phyloP scores from a whole-genome alignment of 768 basidiomycete genomes.

The Kwoniella botswanensis region DNA sequence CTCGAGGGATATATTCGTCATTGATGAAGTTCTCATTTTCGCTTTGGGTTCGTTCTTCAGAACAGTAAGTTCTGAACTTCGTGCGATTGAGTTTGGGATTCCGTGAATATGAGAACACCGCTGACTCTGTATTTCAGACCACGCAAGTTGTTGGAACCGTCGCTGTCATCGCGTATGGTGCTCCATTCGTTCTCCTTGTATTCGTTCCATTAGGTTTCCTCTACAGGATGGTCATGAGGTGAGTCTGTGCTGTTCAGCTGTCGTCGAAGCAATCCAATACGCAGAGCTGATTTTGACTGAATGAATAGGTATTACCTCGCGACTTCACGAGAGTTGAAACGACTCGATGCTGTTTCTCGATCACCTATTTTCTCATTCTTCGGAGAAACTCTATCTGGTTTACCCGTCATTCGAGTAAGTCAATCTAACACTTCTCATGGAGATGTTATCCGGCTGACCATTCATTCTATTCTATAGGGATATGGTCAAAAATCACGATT shows the following conservation, averaged over 20 bases:
- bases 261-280: not conserved
- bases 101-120: not conserved
- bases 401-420: slow-evolving; percentile 50
- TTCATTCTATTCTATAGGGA: slow-evolving; percentile 33
- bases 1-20: slow-evolving; percentile 72
- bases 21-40: slow-evolving; percentile 80
- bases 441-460: not conserved
- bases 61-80: slow-evolving; percentile 62
- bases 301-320: slow-evolving; percentile 68
- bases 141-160: slow-evolving; percentile 56
- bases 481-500: slow-evolving; percentile 55
- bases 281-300: not conserved
- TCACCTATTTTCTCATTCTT: slow-evolving; percentile 82
- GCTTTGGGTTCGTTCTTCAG: slow-evolving; percentile 75
- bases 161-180: slow-evolving; percentile 75
- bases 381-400: slow-evolving; percentile 55
- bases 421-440: not conserved
- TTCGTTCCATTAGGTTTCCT: slow-evolving; percentile 77
- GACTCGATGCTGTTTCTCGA: slow-evolving; percentile 67
- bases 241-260: slow-evolving; percentile 44
- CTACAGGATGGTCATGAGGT: slow-evolving; percentile 81
- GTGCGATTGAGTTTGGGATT: slow-evolving; percentile 39
- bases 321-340: slow-evolving; percentile 58
- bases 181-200: slow-evolving; percentile 79
- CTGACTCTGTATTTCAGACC: slow-evolving; percentile 21